A percentile compares a stretch with the other conserved stretches of the same genome.
These are phyloP conservation scores for Hericium alpestre DNA, from an alignment of 768 basidiomycete genomes.

Conservation along the genomic window DNA sequence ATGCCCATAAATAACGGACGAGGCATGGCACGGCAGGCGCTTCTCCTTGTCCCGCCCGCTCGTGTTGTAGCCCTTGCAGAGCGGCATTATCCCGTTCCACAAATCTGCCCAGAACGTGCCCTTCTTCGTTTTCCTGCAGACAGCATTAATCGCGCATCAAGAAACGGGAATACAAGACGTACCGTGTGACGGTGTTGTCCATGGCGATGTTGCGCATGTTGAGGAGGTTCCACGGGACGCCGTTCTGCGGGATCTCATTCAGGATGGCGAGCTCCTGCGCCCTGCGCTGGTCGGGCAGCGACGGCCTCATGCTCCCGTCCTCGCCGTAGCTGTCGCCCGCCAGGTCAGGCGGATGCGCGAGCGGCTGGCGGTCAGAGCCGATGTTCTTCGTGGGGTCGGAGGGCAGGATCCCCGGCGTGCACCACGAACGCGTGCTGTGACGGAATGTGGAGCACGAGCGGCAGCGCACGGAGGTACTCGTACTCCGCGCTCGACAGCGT, in stretches of 20 bases:
- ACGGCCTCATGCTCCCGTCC: not conserved
- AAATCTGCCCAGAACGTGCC: constrained; percentile 69
- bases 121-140: constrained; percentile 21
- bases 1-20: constrained; percentile 83
- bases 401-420: constrained; percentile 73
- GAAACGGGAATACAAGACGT: constrained; percentile 6
- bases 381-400: constrained; percentile 48
- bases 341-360: constrained; percentile 21
- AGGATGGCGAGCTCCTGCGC: constrained; percentile 66
- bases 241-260: constrained; percentile 62
- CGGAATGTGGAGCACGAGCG: constrained; percentile 66
- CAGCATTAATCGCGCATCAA: not conserved
- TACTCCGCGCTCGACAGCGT: constrained; percentile 61
- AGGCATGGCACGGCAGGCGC: constrained; percentile 52
- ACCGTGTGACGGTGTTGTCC: constrained; percentile 28
- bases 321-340: not conserved
- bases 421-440: constrained; percentile 66
- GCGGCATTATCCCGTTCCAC: constrained; percentile 60
- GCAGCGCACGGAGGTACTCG: constrained; percentile 64
- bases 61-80: constrained; percentile 40
- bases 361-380: constrained; percentile 52
- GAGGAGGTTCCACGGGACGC: constrained; percentile 61
- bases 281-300: constrained; percentile 28
- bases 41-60: constrained; percentile 15
- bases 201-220: constrained; percentile 53